phyloP scores from a whole-genome alignment of 768 basidiomycete species.

The Cystofilobasidium capitatum region DNA sequence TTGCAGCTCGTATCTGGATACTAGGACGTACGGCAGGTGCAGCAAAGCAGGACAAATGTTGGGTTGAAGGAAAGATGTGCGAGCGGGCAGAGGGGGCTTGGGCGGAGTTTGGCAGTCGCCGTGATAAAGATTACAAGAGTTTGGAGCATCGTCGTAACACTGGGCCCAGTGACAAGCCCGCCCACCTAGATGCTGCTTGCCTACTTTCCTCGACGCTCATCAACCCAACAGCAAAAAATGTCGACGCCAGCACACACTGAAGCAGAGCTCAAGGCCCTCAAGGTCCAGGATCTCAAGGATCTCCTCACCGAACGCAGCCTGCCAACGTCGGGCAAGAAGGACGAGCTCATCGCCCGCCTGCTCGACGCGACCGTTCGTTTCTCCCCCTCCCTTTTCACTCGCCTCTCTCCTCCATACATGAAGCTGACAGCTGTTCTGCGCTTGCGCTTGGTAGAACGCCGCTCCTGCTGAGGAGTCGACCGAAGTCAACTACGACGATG shows the following conservation, averaged over 20 bases:
- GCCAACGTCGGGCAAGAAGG: slow-evolving; percentile 33
- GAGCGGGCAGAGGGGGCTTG: no score
- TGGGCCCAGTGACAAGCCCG: no score
- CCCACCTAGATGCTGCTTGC: neutral
- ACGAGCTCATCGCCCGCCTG: slow-evolving; percentile 32
- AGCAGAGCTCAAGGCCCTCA: slow-evolving; percentile 29
- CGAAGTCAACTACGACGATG: neutral
- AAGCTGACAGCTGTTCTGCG: neutral
- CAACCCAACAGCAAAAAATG: no score
- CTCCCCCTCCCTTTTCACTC: neutral
- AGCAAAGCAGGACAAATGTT: no score
- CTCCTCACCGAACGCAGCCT: slow-evolving; percentile 28
- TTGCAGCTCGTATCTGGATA: no score
- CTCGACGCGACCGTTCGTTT: neutral
- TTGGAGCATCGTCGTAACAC: no score
- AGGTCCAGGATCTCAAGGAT: slow-evolving; percentile 35
- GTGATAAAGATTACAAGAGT: no score
- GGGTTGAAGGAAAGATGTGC: no score
- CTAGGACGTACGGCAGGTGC: no score
- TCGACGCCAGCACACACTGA: slow-evolving; percentile 4
- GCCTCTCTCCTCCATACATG: neutral
- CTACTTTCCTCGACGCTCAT: neutral
- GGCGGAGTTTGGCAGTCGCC: no score
- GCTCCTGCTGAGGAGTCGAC: neutral
- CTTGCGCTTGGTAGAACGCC: neutral